phyloP scores from a whole-genome alignment of 495 filamentous ascomycete genomes.

The Margaritispora aquatica region DNA sequence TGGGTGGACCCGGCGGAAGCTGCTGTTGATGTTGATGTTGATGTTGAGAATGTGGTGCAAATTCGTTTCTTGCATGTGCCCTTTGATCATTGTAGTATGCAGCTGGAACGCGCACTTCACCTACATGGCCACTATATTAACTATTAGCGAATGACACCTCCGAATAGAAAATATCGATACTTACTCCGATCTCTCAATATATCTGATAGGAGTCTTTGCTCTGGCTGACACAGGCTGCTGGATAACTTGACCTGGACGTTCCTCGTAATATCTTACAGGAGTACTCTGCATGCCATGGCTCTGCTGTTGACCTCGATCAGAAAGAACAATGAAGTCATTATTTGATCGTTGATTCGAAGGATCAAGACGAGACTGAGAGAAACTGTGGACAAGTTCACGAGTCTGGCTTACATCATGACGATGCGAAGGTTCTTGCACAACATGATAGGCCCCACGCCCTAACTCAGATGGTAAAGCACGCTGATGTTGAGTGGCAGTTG shows the following conservation, averaged over 20 bases:
- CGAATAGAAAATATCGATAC: not conserved
- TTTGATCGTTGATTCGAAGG: not conserved
- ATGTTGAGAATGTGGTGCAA: not conserved
- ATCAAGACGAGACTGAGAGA: conserved; percentile 24
- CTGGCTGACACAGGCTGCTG: conserved; percentile 2
- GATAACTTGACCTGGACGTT: not conserved
- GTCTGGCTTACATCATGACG: conserved; percentile 12
- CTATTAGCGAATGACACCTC: not conserved
- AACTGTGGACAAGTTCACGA: conserved; percentile 14
- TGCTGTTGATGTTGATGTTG: not conserved
- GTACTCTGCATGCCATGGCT: not conserved
- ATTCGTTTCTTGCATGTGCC: not conserved
- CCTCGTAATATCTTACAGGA: not conserved
- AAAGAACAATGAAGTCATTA: conserved; percentile 7
- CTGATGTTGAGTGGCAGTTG: conserved; percentile 1
- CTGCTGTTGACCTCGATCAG: conserved; percentile 7
- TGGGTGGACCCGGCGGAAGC: not conserved
- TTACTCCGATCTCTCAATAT: conserved; percentile 22
- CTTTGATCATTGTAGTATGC: not conserved
- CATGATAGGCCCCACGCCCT: conserved; percentile 3
- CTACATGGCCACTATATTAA: not conserved
- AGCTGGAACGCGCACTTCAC: not conserved
- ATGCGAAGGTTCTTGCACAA: conserved; percentile 6
- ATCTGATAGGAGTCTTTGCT: conserved; percentile 19
- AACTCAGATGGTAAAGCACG: conserved; percentile 6